Evolutionary conservation across 768 basidiomycete species (phyloP).

Genomic region (Boletus rufocinnamomeus): DNA sequence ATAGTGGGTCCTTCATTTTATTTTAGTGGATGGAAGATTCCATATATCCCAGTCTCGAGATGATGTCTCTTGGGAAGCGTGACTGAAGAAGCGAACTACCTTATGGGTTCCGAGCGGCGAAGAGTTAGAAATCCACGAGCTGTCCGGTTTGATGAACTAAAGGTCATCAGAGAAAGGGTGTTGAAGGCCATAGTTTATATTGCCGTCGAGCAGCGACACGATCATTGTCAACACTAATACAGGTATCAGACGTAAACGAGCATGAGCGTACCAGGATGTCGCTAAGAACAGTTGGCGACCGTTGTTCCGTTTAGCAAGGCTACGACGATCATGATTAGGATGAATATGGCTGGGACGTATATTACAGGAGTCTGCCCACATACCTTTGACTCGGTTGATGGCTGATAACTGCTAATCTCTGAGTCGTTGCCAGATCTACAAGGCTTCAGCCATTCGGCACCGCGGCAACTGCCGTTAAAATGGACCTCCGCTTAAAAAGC

Average conservation of each 20-base stretch:
- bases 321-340: background rate
- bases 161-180: too few species aligned
- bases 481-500: conserved; percentile 29
- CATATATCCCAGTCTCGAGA: background rate
- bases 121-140: background rate
- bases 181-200: background rate
- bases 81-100: background rate
- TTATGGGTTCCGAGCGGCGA: background rate
- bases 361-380: background rate
- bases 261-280: background rate
- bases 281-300: background rate
- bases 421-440: too few species aligned
- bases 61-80: background rate
- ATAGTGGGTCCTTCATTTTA: background rate
- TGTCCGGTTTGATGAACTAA: background rate
- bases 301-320: background rate
- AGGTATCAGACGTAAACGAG: background rate
- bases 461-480: conserved; percentile 15
- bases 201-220: background rate
- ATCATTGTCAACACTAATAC: background rate
- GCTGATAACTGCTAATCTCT: too few species aligned
- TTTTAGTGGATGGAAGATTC: background rate
- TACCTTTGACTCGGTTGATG: background rate
- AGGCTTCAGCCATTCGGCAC: background rate
- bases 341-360: background rate